phyloP scores from a whole-genome alignment of 2,329 filamentous ascomycete genomes.

The Cytospora chrysosperma region DNA sequence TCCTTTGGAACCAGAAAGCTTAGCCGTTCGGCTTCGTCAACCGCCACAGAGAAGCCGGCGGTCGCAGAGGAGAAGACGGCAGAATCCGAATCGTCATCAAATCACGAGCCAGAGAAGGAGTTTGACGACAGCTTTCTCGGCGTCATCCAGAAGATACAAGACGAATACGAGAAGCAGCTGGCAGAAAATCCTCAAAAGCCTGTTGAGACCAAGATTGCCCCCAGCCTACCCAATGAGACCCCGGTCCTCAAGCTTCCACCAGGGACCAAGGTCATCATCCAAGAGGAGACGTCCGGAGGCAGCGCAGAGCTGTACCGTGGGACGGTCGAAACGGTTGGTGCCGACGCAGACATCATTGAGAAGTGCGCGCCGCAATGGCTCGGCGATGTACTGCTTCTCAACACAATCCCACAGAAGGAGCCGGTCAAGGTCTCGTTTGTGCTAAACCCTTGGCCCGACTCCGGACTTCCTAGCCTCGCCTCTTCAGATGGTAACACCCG shows the following conservation, averaged over 20 bases:
- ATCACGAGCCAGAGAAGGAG: constrained; percentile 60
- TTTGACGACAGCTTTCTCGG: constrained; percentile 75
- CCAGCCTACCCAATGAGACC: constrained; percentile 70
- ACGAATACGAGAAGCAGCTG: constrained; percentile 69
- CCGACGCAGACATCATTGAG: constrained; percentile 80
- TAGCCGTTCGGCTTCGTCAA: constrained; percentile 64
- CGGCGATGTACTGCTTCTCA: constrained; percentile 81
- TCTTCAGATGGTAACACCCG: constrained; percentile 80
- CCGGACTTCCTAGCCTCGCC: constrained; percentile 67
- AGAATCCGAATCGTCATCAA: constrained; percentile 61
- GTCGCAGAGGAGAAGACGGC: constrained; percentile 75
- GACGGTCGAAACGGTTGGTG: constrained; percentile 73
- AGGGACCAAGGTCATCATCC: constrained; percentile 66
- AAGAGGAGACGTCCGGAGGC: constrained; percentile 66
- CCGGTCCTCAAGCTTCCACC: constrained; percentile 72
- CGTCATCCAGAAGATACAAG: constrained; percentile 68
- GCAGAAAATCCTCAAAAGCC: constrained; percentile 52
- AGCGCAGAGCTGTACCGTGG: constrained; percentile 88
- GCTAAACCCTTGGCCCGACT: constrained; percentile 75
- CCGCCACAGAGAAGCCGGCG: constrained; percentile 69
- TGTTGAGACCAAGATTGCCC: constrained; percentile 64
- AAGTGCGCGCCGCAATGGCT: constrained; percentile 88
- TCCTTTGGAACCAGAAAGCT: constrained; percentile 84
- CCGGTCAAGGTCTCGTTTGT: constrained; percentile 94
- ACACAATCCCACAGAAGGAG: constrained; percentile 82